Percentiles rank a stretch among this genome's conserved stretches.
Conservation (phyloP, 176 grass and related monocot species). For the Coix lacrymajobi region DNA sequence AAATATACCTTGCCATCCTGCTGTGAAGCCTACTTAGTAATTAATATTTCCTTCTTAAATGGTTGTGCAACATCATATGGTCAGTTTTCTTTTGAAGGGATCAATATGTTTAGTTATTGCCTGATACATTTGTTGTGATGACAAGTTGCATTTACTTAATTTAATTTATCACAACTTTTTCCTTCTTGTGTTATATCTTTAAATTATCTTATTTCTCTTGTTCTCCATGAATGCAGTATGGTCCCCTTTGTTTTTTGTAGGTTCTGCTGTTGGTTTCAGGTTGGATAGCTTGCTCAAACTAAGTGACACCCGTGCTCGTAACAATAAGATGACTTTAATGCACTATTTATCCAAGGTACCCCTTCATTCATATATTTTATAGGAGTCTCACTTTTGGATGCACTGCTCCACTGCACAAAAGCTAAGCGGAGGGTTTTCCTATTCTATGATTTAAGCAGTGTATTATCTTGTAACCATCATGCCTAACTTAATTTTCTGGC, state of each 20-base stretch:
- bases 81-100: background rate
- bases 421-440: background rate
- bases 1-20: background rate
- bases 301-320: slow-evolving; percentile 88
- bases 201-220: background rate
- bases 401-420: background rate
- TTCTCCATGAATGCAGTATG: background rate
- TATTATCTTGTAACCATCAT: background rate
- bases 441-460: background rate
- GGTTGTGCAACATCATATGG: background rate
- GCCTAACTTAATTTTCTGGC: background rate
- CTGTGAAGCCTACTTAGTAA: background rate
- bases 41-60: background rate
- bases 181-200: background rate
- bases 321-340: slow-evolving; percentile 99
- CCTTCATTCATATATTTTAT: background rate
- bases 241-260: slow-evolving; percentile 39
- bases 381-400: background rate
- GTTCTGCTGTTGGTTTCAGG: slow-evolving; percentile 98
- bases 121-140: background rate
- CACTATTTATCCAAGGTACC: slow-evolving; percentile 97
- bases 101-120: background rate
- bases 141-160: background rate
- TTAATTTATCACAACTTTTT: background rate
- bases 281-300: slow-evolving; percentile 98